Evolutionary conservation across 495 filamentous ascomycete species (phyloP), one percentile per base, ranked within the genome.

Genomic region (Cetradonia linearis): DNA sequence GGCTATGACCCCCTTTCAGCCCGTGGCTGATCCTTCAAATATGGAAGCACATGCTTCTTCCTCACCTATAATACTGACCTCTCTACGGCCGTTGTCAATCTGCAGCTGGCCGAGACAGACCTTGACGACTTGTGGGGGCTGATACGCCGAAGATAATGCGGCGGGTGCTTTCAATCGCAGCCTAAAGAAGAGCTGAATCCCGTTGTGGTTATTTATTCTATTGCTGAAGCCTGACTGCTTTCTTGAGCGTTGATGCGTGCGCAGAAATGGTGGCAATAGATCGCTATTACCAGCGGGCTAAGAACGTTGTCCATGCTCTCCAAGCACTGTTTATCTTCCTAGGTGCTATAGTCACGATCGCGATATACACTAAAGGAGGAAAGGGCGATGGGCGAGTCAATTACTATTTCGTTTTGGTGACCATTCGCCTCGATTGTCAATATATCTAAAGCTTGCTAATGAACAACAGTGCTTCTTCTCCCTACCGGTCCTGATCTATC

Each of bases 401-500:
- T 49, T 94, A 81, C 81, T 87, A 83, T 57, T 91, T 91, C 67
- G 83, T 77, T 58, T 70, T 92, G 77, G 90, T 94, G 81, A 69
- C 85, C 69, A 5, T 11, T 18, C 33, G 0, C 33, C 5, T 31
- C 9, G 5, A 7, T n/a, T 30, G 1, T 1, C 1, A 37, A 2
- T 14, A 38, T 47, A 14, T 9, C 9, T 7, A 34, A 11, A 46
- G 3, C 9, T 28, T 44, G 3, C 60, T 49, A 49, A 56, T 23
- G 6, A 34, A 20, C 60, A 62, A 61, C 62, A 96, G 91, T 93
- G 87, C 73, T 95, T 90, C 81, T 72, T 95, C 61, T 85, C 83
- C 59, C 78, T 91, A 58, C 91, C 90, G 6, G 87, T 83, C 28
- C 80, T 93, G 62, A 80, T 96, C 60, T 97, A 91, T 70, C 79